A percentile compares a stretch with the other conserved stretches of the same genome.
phyloP scores from a whole-genome alignment of 1,284 basidiomycete genomes.

The Marasmius sp. region DNA sequence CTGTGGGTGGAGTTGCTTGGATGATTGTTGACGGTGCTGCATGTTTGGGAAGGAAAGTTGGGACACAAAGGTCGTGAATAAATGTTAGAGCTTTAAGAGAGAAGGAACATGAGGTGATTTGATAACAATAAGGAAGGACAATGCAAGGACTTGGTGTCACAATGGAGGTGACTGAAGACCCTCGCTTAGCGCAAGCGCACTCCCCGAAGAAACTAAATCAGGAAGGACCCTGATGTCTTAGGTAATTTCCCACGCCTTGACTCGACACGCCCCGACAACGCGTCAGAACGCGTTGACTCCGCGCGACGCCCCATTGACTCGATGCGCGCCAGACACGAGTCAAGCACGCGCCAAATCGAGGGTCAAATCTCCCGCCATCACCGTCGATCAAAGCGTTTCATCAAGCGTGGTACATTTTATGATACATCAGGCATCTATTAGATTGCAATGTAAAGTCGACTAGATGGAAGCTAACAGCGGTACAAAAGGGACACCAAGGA shows the following conservation, averaged over 20 bases:
- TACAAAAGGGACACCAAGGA: neutral
- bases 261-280: neutral
- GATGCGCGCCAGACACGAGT: neutral
- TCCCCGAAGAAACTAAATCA: neutral
- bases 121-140: constrained; percentile 1
- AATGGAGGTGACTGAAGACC: neutral
- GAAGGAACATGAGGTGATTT: neutral
- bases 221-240: neutral
- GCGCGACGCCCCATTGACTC: neutral
- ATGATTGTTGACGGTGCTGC: neutral
- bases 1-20: too few relatives aligned
- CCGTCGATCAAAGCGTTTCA: too few relatives aligned
- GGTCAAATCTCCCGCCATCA: too few relatives aligned
- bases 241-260: neutral
- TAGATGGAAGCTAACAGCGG: too few relatives aligned
- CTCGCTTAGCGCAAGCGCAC: neutral
- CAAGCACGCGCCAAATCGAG: neutral
- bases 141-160: neutral
- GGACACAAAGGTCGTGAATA: neutral
- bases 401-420: too few relatives aligned
- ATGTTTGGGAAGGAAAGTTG: neutral
- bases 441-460: too few relatives aligned
- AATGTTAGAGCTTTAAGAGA: neutral
- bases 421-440: too few relatives aligned
- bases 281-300: neutral